phyloP scores from a whole-genome alignment of 352 stramenopile genomes.

The Phytophthora foliorum region DNA sequence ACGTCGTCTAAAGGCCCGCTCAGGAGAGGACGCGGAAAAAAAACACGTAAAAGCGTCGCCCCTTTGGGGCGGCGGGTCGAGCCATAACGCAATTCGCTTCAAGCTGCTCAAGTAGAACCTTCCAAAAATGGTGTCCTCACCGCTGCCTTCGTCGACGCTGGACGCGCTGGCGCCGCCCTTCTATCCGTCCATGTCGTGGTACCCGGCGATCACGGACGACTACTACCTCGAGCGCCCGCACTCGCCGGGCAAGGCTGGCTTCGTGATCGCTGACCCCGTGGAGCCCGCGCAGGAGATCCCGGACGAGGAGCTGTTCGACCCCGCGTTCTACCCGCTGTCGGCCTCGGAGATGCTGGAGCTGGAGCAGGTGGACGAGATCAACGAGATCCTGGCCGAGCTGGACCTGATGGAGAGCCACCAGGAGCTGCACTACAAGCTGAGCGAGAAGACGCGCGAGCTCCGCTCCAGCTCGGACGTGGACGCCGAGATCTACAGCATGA shows the following conservation, averaged over 20 bases:
- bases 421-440: slow-evolving; percentile 69
- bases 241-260: slow-evolving; percentile 64
- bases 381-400: slow-evolving; percentile 80
- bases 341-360: slow-evolving; percentile 69
- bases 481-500: slow-evolving; percentile 64
- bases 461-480: slow-evolving; percentile 65
- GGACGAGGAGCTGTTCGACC: slow-evolving; percentile 84
- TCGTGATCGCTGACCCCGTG: slow-evolving; percentile 71
- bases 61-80: slow-evolving; percentile 10
- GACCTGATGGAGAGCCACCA: slow-evolving; percentile 84
- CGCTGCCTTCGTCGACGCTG: slow-evolving; percentile 51
- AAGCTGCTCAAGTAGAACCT: slow-evolving; percentile 3
- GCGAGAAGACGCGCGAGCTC: slow-evolving; percentile 66
- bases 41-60: slow-evolving; percentile 14
- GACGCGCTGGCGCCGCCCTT: slow-evolving; percentile 68
- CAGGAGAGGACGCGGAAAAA: slow-evolving; percentile 17
- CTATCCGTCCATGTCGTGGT: slow-evolving; percentile 67
- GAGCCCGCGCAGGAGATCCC: slow-evolving; percentile 64
- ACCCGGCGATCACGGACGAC: slow-evolving; percentile 66
- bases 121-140: slow-evolving; percentile 46
- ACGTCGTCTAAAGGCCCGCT: not conserved
- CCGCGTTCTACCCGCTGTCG: slow-evolving; percentile 68
- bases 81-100: slow-evolving; percentile 42
- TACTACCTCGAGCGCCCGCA: slow-evolving; percentile 74
- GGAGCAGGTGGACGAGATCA: slow-evolving; percentile 85